A percentile compares a stretch with the other conserved stretches of the same genome.
Conservation (phyloP, 768 basidiomycete genomes). For the Suillus subaureus region DNA sequence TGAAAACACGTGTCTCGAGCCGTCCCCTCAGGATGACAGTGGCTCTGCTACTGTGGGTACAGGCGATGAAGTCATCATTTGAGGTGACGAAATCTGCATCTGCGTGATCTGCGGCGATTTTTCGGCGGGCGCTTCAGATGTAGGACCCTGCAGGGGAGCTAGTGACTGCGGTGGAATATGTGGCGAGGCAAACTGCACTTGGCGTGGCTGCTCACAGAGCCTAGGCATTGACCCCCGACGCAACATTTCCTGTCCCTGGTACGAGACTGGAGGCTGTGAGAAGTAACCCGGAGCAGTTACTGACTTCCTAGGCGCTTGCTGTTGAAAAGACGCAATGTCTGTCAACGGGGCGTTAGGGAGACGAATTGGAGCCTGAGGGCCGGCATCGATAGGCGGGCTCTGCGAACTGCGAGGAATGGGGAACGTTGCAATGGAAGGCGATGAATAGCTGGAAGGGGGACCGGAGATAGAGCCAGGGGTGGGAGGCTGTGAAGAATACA, state of each 20-base stretch:
- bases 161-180: conserved; percentile 32
- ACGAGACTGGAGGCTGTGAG: conserved; percentile 25
- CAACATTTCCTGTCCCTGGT: conserved; percentile 31
- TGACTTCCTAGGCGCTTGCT: conserved; percentile 36
- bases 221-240: conserved; percentile 35
- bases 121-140: conserved; percentile 24
- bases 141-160: conserved; percentile 28
- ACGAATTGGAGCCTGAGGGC: conserved; percentile 51
- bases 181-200: conserved; percentile 31
- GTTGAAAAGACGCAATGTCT: conserved; percentile 61
- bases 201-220: conserved; percentile 23
- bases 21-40: conserved; percentile 20
- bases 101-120: conserved; percentile 22
- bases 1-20: conserved; percentile 4
- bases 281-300: conserved; percentile 37
- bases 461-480: conserved; percentile 53
- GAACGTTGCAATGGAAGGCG: conserved; percentile 60
- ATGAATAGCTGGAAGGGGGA: conserved; percentile 66
- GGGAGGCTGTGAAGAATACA: conserved; percentile 36
- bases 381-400: conserved; percentile 52
- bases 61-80: conserved; percentile 24
- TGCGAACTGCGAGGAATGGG: conserved; percentile 60
- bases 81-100: conserved; percentile 29
- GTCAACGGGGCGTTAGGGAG: conserved; percentile 73
- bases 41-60: conserved; percentile 21